A percentile compares a stretch with the other conserved stretches of the same genome.
Conservation (phyloP, 495 filamentous ascomycete genomes). For the Lasiosphaeriaceae sp. region DNA sequence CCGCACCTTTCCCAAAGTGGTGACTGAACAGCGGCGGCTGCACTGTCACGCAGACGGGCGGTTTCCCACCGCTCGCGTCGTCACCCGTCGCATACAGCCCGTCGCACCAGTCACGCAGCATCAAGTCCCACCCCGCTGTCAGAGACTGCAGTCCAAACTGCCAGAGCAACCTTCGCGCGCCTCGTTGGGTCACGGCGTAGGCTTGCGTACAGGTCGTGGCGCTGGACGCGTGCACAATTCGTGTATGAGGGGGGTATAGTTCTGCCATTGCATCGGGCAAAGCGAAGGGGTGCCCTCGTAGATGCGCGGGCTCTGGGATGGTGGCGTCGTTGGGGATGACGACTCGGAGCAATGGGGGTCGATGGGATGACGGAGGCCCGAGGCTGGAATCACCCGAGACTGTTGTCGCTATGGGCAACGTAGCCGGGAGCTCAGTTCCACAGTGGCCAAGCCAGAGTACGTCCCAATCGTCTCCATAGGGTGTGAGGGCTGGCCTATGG, state of each 20-base stretch:
- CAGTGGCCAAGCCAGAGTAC: conserved; percentile 50
- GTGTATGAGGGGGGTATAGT: conserved; percentile 39
- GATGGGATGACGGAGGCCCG: not conserved
- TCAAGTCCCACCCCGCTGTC: conserved; percentile 41
- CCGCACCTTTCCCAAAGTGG: conserved; percentile 33
- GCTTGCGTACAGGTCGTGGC: conserved; percentile 44
- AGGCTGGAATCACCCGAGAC: not conserved
- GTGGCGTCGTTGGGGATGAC: conserved; percentile 34
- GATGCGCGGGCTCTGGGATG: conserved; percentile 35
- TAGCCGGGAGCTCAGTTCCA: conserved; percentile 39
- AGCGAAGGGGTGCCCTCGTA: conserved; percentile 44
- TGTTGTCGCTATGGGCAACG: not conserved
- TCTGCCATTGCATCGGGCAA: conserved; percentile 33
- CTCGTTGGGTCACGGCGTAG: conserved; percentile 42
- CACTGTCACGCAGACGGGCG: conserved; percentile 39
- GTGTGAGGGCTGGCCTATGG: conserved; percentile 3
- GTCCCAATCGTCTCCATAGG: conserved; percentile 48
- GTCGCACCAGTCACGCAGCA: conserved; percentile 46
- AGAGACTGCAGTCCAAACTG: conserved; percentile 35
- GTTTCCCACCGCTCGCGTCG: not conserved
- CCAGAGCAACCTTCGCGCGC: conserved; percentile 41
- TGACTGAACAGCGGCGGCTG: conserved; percentile 48
- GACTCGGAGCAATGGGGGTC: conserved; percentile 26
- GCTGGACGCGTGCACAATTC: conserved; percentile 38
- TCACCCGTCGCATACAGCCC: conserved; percentile 14